Evolutionary conservation across 23 red algal species (phyloP).

Genomic region (Pyropia haitanensis): DNA sequence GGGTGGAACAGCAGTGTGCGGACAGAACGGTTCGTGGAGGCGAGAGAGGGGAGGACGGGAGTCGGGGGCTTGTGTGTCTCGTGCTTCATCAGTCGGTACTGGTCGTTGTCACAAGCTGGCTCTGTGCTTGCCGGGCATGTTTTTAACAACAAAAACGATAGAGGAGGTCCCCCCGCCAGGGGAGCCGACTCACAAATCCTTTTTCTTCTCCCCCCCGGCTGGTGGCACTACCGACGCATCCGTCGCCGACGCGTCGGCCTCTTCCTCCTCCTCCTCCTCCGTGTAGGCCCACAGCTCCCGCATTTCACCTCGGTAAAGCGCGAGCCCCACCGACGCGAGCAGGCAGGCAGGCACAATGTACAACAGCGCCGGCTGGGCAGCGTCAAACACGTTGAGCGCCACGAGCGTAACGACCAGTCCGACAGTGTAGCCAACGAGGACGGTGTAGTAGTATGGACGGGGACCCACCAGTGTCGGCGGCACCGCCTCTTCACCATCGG

Average conservation of each 20-base stretch:
- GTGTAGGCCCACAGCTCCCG: slow-evolving; percentile 38
- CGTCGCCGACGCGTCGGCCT: background rate
- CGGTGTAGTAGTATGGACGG: slow-evolving; percentile 53
- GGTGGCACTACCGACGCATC: background rate
- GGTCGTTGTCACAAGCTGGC: too few species aligned
- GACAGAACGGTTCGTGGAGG: too few species aligned
- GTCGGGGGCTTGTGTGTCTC: too few species aligned
- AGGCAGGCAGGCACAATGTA: slow-evolving; percentile 74
- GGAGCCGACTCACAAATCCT: too few species aligned
- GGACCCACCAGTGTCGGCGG: slow-evolving; percentile 2
- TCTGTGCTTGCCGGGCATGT: too few species aligned
- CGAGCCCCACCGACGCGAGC: slow-evolving; percentile 31
- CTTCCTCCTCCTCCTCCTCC: slow-evolving; percentile 49
- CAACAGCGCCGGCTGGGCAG: slow-evolving; percentile 78
- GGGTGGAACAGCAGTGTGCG: too few species aligned
- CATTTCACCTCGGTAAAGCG: slow-evolving; percentile 35
- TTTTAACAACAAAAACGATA: too few species aligned
- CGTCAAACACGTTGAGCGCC: slow-evolving; percentile 56
- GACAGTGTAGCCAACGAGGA: slow-evolving; percentile 33
- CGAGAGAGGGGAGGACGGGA: too few species aligned
- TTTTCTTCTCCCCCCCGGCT: too few species aligned
- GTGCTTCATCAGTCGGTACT: too few species aligned
- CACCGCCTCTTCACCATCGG: background rate
- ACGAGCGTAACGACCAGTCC: slow-evolving; percentile 53
- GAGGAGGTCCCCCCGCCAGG: too few species aligned